Base-by-base conservation (phyloP, 768 basidiomycete species). In the Russula ochroleuca region DNA sequence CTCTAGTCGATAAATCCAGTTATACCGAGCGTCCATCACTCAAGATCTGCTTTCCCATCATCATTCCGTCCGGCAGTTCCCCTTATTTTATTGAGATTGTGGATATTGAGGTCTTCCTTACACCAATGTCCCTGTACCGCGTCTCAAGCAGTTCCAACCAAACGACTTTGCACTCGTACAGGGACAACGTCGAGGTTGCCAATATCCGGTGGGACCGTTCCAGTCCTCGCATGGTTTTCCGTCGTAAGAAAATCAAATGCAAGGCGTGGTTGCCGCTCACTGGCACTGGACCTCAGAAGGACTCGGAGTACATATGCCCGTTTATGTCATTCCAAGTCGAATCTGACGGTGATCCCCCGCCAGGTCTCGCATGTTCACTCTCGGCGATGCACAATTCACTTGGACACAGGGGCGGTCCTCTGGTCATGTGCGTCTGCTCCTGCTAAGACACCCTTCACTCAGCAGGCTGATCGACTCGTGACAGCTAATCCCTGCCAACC, bases 201-300 rank as follows among this genome's bases (percentile, higher is more conserved):
- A 52, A 31, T 21, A 7, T 63, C 33, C 25, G 58, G 3, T 63
- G 62, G 62, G 33, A 58, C n/a, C 62, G 37, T 25, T 25, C 41
- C 5, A 63, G 50, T 25, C 62, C 62, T 14, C 33, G 50, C n/a
- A 52, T 58, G 56, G 50, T 63, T 7, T 63, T 58, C 11, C 57
- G 23, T 43, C 23, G 57, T 8, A 25, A 58, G 56, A 63, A 52
- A 40, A 10, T 35, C 6, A 63, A 40, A 28, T 63, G 55, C 40
- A 63, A 45, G 49, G 38, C 51, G 3, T 63, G 62, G 62, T 23
- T 63, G 40, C 40, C 40, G 10, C 49, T 43, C n/a, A n/a, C n/a
- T n/a, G n/a, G n/a, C 7, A 40, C 55, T 2, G 55, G 56, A 21
- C 57, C 50, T 33, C 50, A 57, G 1, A 52, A 50, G n/a, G n/a